These are phyloP conservation scores for Cruciata laevipes DNA, from an alignment of 257 asterid species.

Conservation along the genomic window DNA sequence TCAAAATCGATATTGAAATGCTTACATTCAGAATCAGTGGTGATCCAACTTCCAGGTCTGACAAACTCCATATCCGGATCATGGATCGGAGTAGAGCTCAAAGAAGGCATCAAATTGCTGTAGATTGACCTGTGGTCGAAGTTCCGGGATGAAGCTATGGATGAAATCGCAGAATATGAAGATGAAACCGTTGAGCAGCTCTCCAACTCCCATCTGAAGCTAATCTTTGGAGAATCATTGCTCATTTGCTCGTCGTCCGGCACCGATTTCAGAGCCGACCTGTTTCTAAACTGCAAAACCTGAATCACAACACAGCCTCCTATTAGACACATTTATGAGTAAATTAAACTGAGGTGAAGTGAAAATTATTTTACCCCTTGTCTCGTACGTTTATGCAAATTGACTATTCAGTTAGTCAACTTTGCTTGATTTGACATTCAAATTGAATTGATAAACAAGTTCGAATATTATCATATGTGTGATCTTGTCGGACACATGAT, in stretches of 20 bases:
- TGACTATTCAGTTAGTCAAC: too few species aligned
- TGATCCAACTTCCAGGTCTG: constrained; percentile 62
- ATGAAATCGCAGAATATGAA: constrained; percentile 33
- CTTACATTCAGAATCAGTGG: constrained; percentile 83
- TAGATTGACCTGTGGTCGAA: constrained; percentile 12
- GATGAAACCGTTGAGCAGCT: constrained; percentile 60
- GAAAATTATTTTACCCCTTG: too few species aligned
- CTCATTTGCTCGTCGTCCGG: constrained; percentile 47
- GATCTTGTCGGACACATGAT: too few species aligned
- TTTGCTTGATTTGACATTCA: too few species aligned
- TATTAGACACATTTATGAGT: too few species aligned
- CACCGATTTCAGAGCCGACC: constrained; percentile 31
- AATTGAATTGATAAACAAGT: too few species aligned
- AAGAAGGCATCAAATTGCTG: constrained; percentile 18
- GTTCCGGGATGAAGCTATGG: constrained; percentile 28
- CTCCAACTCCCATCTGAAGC: constrained; percentile 70
- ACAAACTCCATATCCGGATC: constrained; percentile 20
- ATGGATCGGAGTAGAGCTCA: constrained; percentile 36
- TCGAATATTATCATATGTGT: too few species aligned
- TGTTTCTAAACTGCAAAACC: constrained; percentile 48
- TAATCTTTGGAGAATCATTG: constrained; percentile 69
- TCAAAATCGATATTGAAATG: not conserved
- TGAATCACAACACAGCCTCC: constrained; percentile 12
- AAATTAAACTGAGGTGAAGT: too few species aligned
- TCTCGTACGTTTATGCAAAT: too few species aligned